Evolutionary conservation across 345 rosid species (phyloP).

Genomic region (Eucalyptus erythrocorys): DNA sequence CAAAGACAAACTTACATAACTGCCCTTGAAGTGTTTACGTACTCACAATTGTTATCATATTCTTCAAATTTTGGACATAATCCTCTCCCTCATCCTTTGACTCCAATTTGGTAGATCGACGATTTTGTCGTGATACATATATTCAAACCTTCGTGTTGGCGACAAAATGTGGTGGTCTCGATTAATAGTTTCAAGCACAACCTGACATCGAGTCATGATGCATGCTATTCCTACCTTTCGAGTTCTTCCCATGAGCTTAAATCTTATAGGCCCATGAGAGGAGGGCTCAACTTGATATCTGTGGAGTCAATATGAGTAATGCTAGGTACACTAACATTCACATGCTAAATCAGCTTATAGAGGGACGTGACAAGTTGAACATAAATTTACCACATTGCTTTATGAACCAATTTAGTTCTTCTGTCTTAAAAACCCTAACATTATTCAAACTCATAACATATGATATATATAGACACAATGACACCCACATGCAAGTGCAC

Average conservation of each 20-base stretch:
- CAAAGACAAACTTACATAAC: not conserved
- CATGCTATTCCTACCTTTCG: not conserved
- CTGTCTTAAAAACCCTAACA: not conserved
- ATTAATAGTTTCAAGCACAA: not conserved
- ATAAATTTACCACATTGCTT: not conserved
- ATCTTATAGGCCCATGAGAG: not conserved
- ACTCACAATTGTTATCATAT: not conserved
- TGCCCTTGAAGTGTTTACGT: accelerated
- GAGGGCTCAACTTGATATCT: not conserved
- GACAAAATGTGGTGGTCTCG: not conserved
- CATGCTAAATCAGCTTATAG: not conserved
- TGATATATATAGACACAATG: not conserved
- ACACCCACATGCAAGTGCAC: not conserved
- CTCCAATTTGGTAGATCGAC: accelerated
- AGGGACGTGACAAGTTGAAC: not conserved
- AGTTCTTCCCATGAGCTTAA: not conserved
- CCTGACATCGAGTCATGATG: not conserved
- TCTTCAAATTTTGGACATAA: not conserved
- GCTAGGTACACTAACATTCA: not conserved
- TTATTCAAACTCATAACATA: not conserved
- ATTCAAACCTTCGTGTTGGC: not conserved
- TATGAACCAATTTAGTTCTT: accelerated
- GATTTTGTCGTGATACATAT: not conserved
- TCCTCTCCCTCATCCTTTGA: not conserved
- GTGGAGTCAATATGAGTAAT: not conserved